Evolutionary conservation across 768 basidiomycete species (phyloP).

Genomic region (Leucocoprinus leucothites): DNA sequence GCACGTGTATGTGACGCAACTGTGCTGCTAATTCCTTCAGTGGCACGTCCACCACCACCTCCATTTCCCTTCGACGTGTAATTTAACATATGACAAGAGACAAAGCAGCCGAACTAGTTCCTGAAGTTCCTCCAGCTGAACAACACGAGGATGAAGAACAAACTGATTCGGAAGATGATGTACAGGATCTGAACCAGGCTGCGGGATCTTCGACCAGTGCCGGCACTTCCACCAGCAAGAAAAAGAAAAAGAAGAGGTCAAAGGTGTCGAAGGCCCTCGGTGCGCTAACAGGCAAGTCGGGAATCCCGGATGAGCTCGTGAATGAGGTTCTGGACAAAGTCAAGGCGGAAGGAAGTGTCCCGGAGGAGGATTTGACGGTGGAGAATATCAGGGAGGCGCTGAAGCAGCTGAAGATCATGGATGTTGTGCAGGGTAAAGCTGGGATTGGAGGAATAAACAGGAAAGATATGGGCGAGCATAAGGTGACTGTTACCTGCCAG

Average conservation of each 20-base stretch:
- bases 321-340: constrained; percentile 67
- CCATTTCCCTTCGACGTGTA: not conserved
- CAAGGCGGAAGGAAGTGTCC: constrained; percentile 50
- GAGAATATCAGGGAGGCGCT: constrained; percentile 68
- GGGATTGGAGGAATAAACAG: constrained; percentile 72
- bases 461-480: constrained; percentile 85
- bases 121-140: not conserved
- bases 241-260: constrained; percentile 89
- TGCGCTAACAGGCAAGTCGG: constrained; percentile 44
- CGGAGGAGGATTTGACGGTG: constrained; percentile 46
- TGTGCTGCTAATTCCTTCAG: not conserved
- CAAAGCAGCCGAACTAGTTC: not conserved
- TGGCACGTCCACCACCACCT: no score
- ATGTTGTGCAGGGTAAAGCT: constrained; percentile 78
- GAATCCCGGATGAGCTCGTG: constrained; percentile 60
- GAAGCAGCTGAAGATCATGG: constrained; percentile 80
- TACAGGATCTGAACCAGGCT: constrained; percentile 14
- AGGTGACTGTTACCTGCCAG: constrained; percentile 43
- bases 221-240: constrained; percentile 43
- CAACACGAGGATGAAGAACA: constrained; percentile 6
- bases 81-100: not conserved
- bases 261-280: constrained; percentile 56
- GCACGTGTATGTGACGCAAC: not conserved
- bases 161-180: constrained; percentile 5
- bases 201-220: constrained; percentile 4